These are phyloP conservation scores for Suillus subaureus DNA, from an alignment of 768 basidiomycete genomes.

Conservation along the genomic window DNA sequence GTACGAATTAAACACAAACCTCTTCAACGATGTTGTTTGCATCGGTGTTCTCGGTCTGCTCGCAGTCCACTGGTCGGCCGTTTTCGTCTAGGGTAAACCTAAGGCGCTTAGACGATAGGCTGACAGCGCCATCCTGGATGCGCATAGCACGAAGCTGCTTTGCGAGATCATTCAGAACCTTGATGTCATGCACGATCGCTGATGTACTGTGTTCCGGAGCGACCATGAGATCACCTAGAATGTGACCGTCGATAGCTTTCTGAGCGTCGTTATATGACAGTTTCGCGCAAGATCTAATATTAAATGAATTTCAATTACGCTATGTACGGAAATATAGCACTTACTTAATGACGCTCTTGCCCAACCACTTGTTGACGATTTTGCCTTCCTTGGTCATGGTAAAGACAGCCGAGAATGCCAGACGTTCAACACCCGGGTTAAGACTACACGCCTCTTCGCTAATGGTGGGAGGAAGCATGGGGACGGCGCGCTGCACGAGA, in stretches of 20 bases:
- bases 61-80: constrained; percentile 81
- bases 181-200: constrained; percentile 78
- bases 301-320: constrained; percentile 10
- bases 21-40: constrained; percentile 89
- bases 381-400: constrained; percentile 83
- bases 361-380: constrained; percentile 88
- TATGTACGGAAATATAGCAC: constrained; percentile 20
- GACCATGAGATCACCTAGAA: constrained; percentile 54
- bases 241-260: constrained; percentile 74
- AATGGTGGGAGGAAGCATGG: constrained; percentile 95
- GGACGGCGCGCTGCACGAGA: constrained; percentile 92
- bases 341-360: constrained; percentile 88
- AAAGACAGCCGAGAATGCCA: constrained; percentile 90
- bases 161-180: constrained; percentile 65
- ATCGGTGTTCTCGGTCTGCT: constrained; percentile 61
- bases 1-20: constrained; percentile 43
- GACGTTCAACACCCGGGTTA: constrained; percentile 82
- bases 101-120: constrained; percentile 67
- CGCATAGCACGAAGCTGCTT: constrained; percentile 72
- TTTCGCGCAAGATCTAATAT: constrained; percentile 77
- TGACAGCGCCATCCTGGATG: constrained; percentile 79
- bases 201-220: constrained; percentile 56
- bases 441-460: constrained; percentile 94
- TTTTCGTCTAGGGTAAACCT: constrained; percentile 78
- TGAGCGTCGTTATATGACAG: constrained; percentile 84